Evolutionary conservation across 192 early-diverging fungal species (phyloP), one percentile per base, ranked within the genome.

Genomic region (Martensiomyces pterosporus): DNA sequence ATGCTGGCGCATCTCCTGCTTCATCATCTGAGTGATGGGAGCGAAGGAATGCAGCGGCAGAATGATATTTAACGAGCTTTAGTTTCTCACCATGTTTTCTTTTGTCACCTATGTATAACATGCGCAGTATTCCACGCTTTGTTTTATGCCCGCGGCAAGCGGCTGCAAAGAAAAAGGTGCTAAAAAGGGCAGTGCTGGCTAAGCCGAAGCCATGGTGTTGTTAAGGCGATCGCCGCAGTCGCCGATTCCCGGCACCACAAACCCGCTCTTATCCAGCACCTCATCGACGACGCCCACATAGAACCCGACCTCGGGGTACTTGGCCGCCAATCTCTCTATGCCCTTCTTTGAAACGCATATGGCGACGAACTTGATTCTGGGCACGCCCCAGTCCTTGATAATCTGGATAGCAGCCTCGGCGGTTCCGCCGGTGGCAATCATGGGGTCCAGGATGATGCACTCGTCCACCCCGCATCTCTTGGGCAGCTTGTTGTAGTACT

Each of bases 401-500:
- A 90, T 88, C 54, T 85, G 76, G 49, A 90, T 70, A 1, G 87
- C 80, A 1, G 88, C 87, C 19, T 86, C 76, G 14, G 87, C 86
- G 0, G 89, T 90, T 16, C 80, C 85, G 35, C 84, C 85, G 0
- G 90, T 93, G 9, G 89, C 91, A 24, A 91, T 73, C 73, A 91
- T 83, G 6, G 91, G 91, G 57, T 93, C 91, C 2, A 93, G 47
- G 22, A 91, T 74, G 45, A 88, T 60, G 37, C 86, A 87, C 34
- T 81, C 48, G 47, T 89, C 82, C 8, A 86, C 75, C 16, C 76
- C 74, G 43, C 85, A 84, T 8, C 63, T 50, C n/a, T 61, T 50
- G 5, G 91, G 91, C 19, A 93, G 71, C 60, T 91, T 93, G 64
- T 93, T 93, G 75, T 90, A 93, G 68, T 93, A 93, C 61, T 93